These are phyloP conservation scores for Rhodamnia argentea DNA, from an alignment of 345 rosid species.

Conservation along the genomic window DNA sequence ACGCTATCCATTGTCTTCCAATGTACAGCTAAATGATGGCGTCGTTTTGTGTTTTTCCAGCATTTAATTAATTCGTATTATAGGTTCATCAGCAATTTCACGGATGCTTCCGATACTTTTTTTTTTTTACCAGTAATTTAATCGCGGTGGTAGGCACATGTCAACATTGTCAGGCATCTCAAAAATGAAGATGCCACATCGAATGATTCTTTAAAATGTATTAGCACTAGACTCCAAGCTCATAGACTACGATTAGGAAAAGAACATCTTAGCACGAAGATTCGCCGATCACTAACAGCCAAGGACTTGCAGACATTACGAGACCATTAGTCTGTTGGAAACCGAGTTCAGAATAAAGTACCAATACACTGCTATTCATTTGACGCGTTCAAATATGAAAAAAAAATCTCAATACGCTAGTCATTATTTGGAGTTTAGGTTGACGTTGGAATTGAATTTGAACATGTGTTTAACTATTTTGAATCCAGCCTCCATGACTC, in stretches of 20 bases:
- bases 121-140: too few species aligned
- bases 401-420: not conserved
- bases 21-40: not conserved
- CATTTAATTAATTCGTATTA: not conserved
- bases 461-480: fast-evolving
- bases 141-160: too few species aligned
- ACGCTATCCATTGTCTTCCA: not conserved
- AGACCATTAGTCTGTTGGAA: not conserved
- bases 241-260: not conserved
- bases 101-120: not conserved
- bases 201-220: too few species aligned
- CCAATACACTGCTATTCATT: not conserved
- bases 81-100: not conserved
- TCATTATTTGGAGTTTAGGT: not conserved
- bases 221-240: not conserved
- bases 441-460: fast-evolving
- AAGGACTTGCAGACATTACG: not conserved
- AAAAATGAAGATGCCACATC: too few species aligned
- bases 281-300: not conserved
- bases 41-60: not conserved
- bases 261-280: not conserved
- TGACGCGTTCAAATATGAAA: not conserved
- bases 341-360: not conserved
- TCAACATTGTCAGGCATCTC: too few species aligned
- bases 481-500: not conserved